These are phyloP conservation scores for Plectosphaerella cucumerina DNA, from an alignment of 2,329 filamentous ascomycete genomes.

Conservation along the genomic window DNA sequence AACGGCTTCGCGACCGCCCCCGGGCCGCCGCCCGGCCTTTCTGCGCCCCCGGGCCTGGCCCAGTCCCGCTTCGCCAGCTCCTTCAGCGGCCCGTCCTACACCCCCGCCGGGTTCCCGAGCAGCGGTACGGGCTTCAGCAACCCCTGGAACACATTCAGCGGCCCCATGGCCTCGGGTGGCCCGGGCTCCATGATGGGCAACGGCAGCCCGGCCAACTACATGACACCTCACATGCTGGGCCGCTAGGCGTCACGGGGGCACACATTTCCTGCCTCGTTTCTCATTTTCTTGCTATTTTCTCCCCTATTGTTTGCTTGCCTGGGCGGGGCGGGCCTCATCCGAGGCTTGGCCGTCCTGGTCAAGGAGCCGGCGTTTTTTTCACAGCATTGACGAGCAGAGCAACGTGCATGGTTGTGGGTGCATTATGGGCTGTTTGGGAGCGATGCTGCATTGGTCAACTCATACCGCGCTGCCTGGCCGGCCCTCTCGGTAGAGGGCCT, in stretches of 20 bases:
- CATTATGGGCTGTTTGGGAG: not conserved
- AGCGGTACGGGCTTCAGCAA: constrained; percentile 14
- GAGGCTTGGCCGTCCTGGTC: not conserved
- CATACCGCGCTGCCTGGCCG: not conserved
- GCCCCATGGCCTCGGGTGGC: constrained; percentile 11
- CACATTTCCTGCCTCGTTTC: no score
- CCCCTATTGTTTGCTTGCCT: no score
- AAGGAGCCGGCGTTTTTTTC: no score
- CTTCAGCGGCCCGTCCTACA: constrained; percentile 8
- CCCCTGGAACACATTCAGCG: constrained; percentile 9
- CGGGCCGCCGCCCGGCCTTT: constrained; percentile 78
- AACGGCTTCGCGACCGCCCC: constrained; percentile 64
- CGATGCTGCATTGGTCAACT: not conserved
- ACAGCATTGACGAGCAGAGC: not conserved
- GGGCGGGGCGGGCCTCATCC: not conserved
- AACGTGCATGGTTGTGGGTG: not conserved
- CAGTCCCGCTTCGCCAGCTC: constrained; percentile 18
- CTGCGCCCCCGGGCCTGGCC: constrained; percentile 68
- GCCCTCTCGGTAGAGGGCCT: no score
- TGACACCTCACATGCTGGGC: constrained; percentile 29
- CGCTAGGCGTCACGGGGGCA: constrained; percentile 12
- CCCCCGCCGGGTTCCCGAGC: constrained; percentile 12
- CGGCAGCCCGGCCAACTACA: constrained; percentile 16
- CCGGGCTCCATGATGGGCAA: constrained; percentile 15
- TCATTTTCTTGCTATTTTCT: not conserved